phyloP scores from a whole-genome alignment of 768 basidiomycete species.

The Russula virescens region DNA sequence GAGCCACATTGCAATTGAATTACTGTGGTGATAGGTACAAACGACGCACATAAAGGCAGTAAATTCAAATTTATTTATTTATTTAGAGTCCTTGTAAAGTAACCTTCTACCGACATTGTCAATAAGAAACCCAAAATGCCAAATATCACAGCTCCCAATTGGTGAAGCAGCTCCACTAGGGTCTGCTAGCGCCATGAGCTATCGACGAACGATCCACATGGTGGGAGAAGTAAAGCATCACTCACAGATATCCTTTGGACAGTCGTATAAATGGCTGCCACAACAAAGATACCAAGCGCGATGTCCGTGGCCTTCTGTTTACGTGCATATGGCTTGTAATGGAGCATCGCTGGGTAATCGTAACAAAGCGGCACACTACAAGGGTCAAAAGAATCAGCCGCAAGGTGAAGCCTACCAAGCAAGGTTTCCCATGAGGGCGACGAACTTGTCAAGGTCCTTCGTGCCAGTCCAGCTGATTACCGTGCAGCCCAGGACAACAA shows the following conservation, averaged over 20 bases:
- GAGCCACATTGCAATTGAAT: no score
- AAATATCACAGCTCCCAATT: no score
- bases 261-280: conserved; percentile 74
- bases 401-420: conserved; percentile 59
- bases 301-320: conserved; percentile 64
- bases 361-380: conserved; percentile 86
- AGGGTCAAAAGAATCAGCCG: background rate
- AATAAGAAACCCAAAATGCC: background rate
- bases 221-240: background rate
- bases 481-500: conserved; percentile 71
- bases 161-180: conserved; percentile 19
- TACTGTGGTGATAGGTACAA: no score
- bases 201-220: background rate
- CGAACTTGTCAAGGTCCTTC: conserved; percentile 91
- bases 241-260: conserved; percentile 67
- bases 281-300: conserved; percentile 59
- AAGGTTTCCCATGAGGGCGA: conserved; percentile 86
- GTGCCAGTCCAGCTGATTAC: conserved; percentile 77
- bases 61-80: no score
- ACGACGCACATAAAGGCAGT: no score
- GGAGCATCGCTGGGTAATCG: conserved; percentile 90
- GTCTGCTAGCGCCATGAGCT: conserved; percentile 21
- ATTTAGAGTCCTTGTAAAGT: no score
- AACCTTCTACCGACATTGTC: background rate
- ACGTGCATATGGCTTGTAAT: conserved; percentile 75